These are phyloP conservation scores for Elsinoe ampelina DNA, from an alignment of 2,329 filamentous ascomycete species.

Conservation along the genomic window DNA sequence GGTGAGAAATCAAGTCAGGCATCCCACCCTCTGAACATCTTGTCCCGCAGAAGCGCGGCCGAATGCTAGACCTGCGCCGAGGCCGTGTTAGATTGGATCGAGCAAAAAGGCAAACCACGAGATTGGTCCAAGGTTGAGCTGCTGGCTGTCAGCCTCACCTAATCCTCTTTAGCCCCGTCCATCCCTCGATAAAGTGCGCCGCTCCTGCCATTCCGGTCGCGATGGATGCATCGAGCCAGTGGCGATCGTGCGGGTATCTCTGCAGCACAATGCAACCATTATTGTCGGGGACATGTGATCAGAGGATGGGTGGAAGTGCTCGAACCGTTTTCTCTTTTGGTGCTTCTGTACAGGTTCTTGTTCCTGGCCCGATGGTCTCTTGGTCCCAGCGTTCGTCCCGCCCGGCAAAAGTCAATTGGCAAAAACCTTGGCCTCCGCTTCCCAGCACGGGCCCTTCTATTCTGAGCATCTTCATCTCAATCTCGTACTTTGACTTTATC, in stretches of 20 bases:
- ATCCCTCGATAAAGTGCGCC: not conserved
- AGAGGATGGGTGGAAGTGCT: not conserved
- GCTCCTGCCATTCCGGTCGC: slow-evolving; percentile 5
- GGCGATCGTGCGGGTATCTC: not conserved
- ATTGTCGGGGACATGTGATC: not conserved
- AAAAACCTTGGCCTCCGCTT: not conserved
- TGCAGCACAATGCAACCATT: not conserved
- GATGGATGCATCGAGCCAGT: not conserved
- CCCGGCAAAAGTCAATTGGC: not conserved
- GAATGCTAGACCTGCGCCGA: slow-evolving; percentile 9
- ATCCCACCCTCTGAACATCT: not conserved
- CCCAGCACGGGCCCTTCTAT: slow-evolving; percentile 1
- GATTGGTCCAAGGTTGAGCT: slow-evolving; percentile 5
- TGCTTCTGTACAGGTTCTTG: too few relatives aligned
- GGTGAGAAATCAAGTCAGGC: slow-evolving; percentile 9
- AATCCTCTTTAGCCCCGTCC: slow-evolving; percentile 1
- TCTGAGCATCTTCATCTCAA: not conserved
- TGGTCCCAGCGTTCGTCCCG: not conserved
- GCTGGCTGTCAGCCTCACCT: slow-evolving; percentile 6
- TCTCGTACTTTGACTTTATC: not conserved
- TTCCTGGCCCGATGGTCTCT: too few relatives aligned
- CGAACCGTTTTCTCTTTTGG: not conserved
- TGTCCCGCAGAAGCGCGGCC: not conserved
- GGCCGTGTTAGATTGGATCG: slow-evolving; percentile 4
- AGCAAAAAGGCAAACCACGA: not conserved